Percentiles rank a stretch among this genome's conserved stretches.
Evolutionary conservation across 495 filamentous ascomycete genomes (phyloP).

Genomic region (Darksidea phi): DNA sequence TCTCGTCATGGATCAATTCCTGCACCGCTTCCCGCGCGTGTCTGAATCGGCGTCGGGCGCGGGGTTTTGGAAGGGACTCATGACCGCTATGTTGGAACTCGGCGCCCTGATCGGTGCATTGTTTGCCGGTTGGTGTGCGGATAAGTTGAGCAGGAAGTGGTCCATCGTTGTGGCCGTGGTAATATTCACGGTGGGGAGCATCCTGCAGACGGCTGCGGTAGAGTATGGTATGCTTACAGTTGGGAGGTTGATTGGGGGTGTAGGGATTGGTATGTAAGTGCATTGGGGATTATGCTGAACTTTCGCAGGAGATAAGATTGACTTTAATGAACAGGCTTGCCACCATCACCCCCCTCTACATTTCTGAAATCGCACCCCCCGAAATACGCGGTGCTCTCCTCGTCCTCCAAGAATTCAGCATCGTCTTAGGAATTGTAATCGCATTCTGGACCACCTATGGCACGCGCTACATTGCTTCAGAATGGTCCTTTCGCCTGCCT

Average conservation of each 20-base stretch:
- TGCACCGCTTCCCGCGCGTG: conserved; percentile 51
- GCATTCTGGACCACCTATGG: conserved; percentile 44
- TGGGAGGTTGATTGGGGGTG: conserved; percentile 61
- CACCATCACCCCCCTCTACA: conserved; percentile 41
- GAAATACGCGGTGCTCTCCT: conserved; percentile 42
- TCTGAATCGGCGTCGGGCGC: conserved; percentile 46
- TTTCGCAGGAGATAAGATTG: too few relatives aligned
- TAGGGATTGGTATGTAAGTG: conserved; percentile 58
- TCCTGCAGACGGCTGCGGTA: conserved; percentile 56
- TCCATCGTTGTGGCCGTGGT: conserved; percentile 56
- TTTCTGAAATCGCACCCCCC: conserved; percentile 41
- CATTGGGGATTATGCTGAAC: conserved; percentile 14
- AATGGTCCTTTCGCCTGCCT: conserved; percentile 41
- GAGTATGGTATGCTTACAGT: conserved; percentile 58
- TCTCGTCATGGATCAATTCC: conserved; percentile 59
- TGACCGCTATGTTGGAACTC: conserved; percentile 62
- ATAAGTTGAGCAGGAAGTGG: conserved; percentile 58
- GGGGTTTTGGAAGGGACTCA: conserved; percentile 59
- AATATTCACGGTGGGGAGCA: conserved; percentile 57
- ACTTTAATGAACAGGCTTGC: conserved; percentile 21
- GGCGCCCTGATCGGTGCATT: conserved; percentile 56
- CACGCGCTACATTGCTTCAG: conserved; percentile 33
- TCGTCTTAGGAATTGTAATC: conserved; percentile 42
- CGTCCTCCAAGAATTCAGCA: conserved; percentile 41
- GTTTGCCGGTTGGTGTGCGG: conserved; percentile 60